Percentiles rank a stretch among this genome's conserved stretches.
Evolutionary conservation across 352 stramenopile species (phyloP).

Genomic region (Phytophthora citricola): DNA sequence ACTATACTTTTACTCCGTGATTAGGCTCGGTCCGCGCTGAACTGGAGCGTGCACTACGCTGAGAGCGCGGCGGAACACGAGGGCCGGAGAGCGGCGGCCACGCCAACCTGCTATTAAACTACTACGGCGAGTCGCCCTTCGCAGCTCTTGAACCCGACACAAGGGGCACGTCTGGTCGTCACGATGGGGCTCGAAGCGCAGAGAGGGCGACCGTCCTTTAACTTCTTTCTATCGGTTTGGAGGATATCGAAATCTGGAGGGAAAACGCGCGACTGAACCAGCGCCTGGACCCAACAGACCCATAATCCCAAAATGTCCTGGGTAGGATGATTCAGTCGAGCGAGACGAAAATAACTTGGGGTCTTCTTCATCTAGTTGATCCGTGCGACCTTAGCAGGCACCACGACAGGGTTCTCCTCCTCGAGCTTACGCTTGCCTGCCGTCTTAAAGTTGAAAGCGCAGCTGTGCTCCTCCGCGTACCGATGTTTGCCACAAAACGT

Average conservation of each 20-base stretch:
- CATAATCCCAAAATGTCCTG: slow-evolving; percentile 17
- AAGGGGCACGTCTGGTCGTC: slow-evolving; percentile 1
- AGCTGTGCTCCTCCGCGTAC: slow-evolving; percentile 91
- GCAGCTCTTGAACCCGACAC: slow-evolving; percentile 11
- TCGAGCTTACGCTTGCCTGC: slow-evolving; percentile 84
- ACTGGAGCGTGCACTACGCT: slow-evolving; percentile 45
- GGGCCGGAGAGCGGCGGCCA: slow-evolving; percentile 1
- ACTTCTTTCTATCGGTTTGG: slow-evolving; percentile 34
- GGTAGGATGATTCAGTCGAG: slow-evolving; percentile 1
- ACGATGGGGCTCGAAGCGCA: slow-evolving; percentile 6
- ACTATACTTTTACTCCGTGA: slow-evolving; percentile 41
- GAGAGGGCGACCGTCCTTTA: slow-evolving; percentile 9
- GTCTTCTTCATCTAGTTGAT: slow-evolving; percentile 73
- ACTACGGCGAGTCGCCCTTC: slow-evolving; percentile 7
- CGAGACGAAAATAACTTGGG: not conserved
- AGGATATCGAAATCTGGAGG: slow-evolving; percentile 1
- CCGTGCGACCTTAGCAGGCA: slow-evolving; percentile 81
- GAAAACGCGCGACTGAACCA: not conserved
- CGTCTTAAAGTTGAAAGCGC: slow-evolving; percentile 89
- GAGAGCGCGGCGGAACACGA: slow-evolving; percentile 23
- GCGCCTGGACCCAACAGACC: slow-evolving; percentile 12
- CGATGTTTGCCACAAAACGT: slow-evolving; percentile 92
- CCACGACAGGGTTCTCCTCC: slow-evolving; percentile 83
- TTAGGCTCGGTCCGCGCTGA: slow-evolving; percentile 26
- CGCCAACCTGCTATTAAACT: slow-evolving; percentile 35